Evolutionary conservation across 768 basidiomycete genomes (phyloP), one percentile per base, ranked within the genome.

Genomic region (Suillus spraguei): DNA sequence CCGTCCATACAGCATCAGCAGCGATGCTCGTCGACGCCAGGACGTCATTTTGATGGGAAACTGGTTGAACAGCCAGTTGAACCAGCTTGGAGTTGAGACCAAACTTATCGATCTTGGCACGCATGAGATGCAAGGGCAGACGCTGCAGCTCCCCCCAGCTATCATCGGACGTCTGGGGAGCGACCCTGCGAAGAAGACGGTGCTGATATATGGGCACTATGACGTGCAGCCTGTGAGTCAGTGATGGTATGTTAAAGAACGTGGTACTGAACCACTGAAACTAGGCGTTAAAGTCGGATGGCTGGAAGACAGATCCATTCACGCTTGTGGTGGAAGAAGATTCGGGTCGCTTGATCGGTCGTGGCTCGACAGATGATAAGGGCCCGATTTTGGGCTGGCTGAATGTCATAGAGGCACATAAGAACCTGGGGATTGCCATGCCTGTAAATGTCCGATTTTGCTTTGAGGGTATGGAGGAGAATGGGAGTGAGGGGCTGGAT

Each of bases 381-480:
- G 95, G 94, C 5, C 93, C 93, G 16, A 82, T 95, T 55, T 76
- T 94, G 17, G 94, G 91, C 22, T 95, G 94, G 94, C 77, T 96
- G 63, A 95, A 95, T 71, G 89, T 94, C 49, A 80, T 97, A 50
- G 90, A 96, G 67, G 94, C 92, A 62, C 94, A 96, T 61, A 78
- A 84, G 61, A 79, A 87, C 62, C 83, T 85, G 41, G 80, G 84
- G 28, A 79, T 87, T 50, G 84, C 86, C 54, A 83, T 97, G 22
- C 95, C 95, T 3, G 93, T 98, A 33, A 97, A 98, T 73, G 77
- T 98, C 61, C 86, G 87, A 66, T 88, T 92, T 80, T 94, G 92
- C 81, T 95, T 99, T 69, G 97, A 99, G 74, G 96, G 92, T 5
- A 99, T 97, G 96, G 97, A 99, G 75, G 97, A 99, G 80, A 90